Evolutionary conservation across 78 protist genomes (phyloP).

Genomic region (Creolimax fragrantissima): DNA sequence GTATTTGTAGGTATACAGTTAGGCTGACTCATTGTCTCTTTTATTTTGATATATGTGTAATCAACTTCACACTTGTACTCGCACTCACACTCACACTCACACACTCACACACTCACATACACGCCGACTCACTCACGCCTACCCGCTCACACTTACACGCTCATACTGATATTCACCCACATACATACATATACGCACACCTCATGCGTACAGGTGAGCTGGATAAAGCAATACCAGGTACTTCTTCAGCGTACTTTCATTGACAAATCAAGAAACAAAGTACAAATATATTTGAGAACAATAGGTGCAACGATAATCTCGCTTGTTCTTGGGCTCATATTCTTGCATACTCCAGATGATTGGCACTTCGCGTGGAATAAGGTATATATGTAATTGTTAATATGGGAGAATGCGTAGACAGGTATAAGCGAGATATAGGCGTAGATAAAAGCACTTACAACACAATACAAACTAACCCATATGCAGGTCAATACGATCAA

Average conservation of each 20-base stretch:
- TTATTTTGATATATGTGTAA: too few relatives aligned
- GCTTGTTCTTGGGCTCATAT: not conserved
- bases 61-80: not conserved
- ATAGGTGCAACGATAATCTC: not conserved
- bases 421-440: too few relatives aligned
- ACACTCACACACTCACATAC: not conserved
- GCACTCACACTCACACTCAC: not conserved
- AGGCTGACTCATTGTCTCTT: too few relatives aligned
- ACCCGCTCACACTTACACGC: not conserved
- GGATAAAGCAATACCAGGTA: not conserved
- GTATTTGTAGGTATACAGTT: not conserved
- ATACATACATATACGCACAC: not conserved
- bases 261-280: not conserved
- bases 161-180: not conserved
- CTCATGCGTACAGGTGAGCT: not conserved
- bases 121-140: not conserved
- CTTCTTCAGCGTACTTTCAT: not conserved
- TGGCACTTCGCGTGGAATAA: slow-evolving; percentile 17
- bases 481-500: slow-evolving; percentile 17
- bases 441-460: too few relatives aligned
- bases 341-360: not conserved
- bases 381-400: not conserved
- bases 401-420: too few relatives aligned
- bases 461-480: too few relatives aligned
- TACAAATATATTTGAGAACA: slow-evolving; percentile 5